Evolutionary conservation across 2,329 filamentous ascomycete genomes (phyloP), one percentile per base, ranked within the genome.

Genomic region (Pseudocercospora crystallina): DNA sequence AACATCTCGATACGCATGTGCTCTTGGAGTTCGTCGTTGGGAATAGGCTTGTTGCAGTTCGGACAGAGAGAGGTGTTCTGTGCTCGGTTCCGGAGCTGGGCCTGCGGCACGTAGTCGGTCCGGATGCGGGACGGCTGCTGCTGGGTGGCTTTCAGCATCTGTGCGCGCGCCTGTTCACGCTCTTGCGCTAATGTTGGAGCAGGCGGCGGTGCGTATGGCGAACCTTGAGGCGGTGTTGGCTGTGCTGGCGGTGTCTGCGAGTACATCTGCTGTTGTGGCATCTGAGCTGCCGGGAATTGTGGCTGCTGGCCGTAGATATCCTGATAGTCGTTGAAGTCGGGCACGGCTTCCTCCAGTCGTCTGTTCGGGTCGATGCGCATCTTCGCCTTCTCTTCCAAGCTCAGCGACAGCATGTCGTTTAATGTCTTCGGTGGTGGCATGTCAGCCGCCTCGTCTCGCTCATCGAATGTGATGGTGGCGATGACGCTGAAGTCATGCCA

Each of bases 401-500:
- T 96, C 29, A 91, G 90, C 55, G 91, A 95, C 69, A 97, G 91
- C 13, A 99, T 79, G 64, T 99, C 94, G 57, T 89, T 88, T 36
- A 96, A 83, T 5, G 87, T 90, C 3, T 90, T 94, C 1, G 94
- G 94, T 1, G 91, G 87, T 30, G 92, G 91, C 9, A 99, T 83
- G 57, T 94, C 86, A 33, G 85, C 83, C 57, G 88, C 82, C 60
- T 96, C 91, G 69, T 99, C 94, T 34, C 83, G 81, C 61, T 96
- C 91, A 51, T 84, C 90, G 70, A 99, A 99, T 12, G 90, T 79
- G 47, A 99, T 91, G 0, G 91, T 96, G 71, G 96, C 94, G 38
- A 96, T 90, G 14, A 99, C 87, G 31, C 92, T 86, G 63, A 99
- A 99, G 68, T 97, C 92, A 66, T 95, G 89, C 94, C 94, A 99